A percentile compares a stretch with the other conserved stretches of the same genome.
phyloP scores from a whole-genome alignment of 495 filamentous ascomycete genomes.

The Xylaria bambusicola region DNA sequence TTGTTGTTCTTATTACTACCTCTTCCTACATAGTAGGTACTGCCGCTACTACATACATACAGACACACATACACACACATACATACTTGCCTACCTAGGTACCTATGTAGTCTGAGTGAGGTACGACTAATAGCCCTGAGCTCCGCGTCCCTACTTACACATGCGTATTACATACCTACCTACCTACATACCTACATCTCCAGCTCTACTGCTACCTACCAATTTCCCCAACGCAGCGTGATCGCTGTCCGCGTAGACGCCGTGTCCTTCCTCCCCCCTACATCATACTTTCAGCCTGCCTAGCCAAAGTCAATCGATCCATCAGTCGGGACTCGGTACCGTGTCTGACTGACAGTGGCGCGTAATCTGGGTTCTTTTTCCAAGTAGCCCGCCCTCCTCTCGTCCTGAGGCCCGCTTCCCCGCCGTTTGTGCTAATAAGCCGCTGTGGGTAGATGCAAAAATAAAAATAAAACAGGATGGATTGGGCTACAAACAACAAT shows the following conservation, averaged over 20 bases:
- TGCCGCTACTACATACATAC: too few species aligned
- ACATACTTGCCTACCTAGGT: too few species aligned
- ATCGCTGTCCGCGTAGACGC: constrained; percentile 9
- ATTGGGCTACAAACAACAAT: constrained; percentile 7
- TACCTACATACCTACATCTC: too few species aligned
- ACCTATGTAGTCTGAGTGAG: too few species aligned
- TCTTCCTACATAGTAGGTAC: too few species aligned
- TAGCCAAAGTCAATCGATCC: background rate
- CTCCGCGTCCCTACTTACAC: too few species aligned
- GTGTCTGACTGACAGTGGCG: background rate
- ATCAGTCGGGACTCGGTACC: background rate
- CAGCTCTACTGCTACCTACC: background rate
- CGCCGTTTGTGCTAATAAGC: constrained; percentile 15
- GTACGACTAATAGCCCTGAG: too few species aligned
- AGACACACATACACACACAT: too few species aligned
- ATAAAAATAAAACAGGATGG: constrained; percentile 5
- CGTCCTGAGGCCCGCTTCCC: constrained; percentile 13
- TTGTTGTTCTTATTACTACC: too few species aligned
- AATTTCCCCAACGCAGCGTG: background rate
- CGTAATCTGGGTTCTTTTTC: background rate
- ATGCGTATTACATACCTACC: too few species aligned
- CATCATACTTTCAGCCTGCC: constrained; percentile 6
- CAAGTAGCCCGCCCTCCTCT: background rate
- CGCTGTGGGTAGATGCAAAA: background rate
- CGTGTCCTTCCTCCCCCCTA: constrained; percentile 5